Base-by-base conservation (phyloP, 768 basidiomycete genomes). In the Trametes cubensis region DNA sequence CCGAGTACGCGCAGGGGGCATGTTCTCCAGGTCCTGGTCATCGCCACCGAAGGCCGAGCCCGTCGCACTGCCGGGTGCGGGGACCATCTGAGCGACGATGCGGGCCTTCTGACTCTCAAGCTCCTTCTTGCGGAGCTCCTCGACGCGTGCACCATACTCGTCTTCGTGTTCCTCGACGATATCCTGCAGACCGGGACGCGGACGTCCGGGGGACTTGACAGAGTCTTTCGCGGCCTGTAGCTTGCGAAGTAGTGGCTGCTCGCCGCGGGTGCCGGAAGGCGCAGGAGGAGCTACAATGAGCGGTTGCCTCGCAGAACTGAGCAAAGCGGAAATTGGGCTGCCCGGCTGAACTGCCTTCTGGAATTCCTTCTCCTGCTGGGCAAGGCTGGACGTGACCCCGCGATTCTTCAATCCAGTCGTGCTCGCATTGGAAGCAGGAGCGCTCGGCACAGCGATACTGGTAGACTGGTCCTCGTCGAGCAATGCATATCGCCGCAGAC, bases 361-460 rank as follows among this genome's bases (percentile, higher is more conserved):
- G 87, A 98, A 98, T 74, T 98, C 97, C 73, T 89, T 89, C 83
- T 99, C 97, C 71, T 94, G 92, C 68, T 93, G 83, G 0, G 88
- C 88, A 60, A 90, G 86, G 47, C 81, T 89, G 14, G 83, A 83
- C 17, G 82, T 83, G 56, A 81, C 78, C 50, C 77, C 81, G 70
- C 79, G 65, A 6, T 40, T 81, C 45, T 64, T 66, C 49, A 50
- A 46, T 34, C 52, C 26, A 21, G 59, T 45, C 18, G 60, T 52
- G 11, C 40, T 55, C 1, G 70, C 45, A 4, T 69, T 59, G 15
- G 64, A 25, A 6, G 63, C 20, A 62, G 73, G 66, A 2, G 74
- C 74, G 40, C 73, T 77, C 26, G 84, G 79, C 10, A 80, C 75
- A 7, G 78, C 74, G 30, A 83, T 81, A 34, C 68, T 75, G 21